These are phyloP conservation scores for Aspergillus candidus DNA, from an alignment of 2,329 filamentous ascomycete genomes.

Conservation along the genomic window DNA sequence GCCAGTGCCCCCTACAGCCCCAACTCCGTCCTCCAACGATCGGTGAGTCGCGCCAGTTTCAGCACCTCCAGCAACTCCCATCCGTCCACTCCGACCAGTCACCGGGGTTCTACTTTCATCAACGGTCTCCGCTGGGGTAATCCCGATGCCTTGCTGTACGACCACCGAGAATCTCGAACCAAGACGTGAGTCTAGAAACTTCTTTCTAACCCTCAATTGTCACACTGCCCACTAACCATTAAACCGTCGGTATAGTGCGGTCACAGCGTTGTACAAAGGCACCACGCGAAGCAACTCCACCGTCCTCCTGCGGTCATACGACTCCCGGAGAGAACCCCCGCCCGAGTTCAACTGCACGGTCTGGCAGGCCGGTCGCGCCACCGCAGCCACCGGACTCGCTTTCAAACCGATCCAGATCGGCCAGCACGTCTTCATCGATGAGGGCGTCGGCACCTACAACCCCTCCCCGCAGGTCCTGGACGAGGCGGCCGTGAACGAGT, in stretches of 20 bases:
- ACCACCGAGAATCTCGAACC: conserved; percentile 74
- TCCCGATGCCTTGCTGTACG: conserved; percentile 80
- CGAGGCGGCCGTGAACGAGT: conserved; percentile 86
- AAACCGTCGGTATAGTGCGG: conserved; percentile 53
- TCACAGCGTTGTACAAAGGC: conserved; percentile 86
- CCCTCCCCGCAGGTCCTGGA: conserved; percentile 79
- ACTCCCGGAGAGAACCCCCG: conserved; percentile 83
- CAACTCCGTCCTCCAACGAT: conserved; percentile 47
- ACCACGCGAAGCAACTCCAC: conserved; percentile 63
- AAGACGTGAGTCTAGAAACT: conserved; percentile 86
- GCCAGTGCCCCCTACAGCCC: conserved; percentile 45
- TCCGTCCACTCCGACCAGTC: conserved; percentile 52
- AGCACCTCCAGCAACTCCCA: conserved; percentile 68
- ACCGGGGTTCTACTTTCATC: conserved; percentile 45
- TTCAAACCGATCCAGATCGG: conserved; percentile 96
- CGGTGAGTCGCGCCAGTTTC: conserved; percentile 72
- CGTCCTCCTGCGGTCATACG: conserved; percentile 82
- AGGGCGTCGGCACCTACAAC: conserved; percentile 87
- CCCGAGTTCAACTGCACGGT: conserved; percentile 92
- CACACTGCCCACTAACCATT: conserved; percentile 7
- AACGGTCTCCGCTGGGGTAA: conserved; percentile 61
- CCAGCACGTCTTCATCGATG: conserved; percentile 89
- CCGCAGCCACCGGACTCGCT: conserved; percentile 79
- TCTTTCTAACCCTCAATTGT: not conserved
- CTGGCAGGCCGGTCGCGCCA: conserved; percentile 96